These are phyloP conservation scores for Pseudogymnoascus sp. DNA, from an alignment of 2,329 filamentous ascomycete species.

Conservation along the genomic window DNA sequence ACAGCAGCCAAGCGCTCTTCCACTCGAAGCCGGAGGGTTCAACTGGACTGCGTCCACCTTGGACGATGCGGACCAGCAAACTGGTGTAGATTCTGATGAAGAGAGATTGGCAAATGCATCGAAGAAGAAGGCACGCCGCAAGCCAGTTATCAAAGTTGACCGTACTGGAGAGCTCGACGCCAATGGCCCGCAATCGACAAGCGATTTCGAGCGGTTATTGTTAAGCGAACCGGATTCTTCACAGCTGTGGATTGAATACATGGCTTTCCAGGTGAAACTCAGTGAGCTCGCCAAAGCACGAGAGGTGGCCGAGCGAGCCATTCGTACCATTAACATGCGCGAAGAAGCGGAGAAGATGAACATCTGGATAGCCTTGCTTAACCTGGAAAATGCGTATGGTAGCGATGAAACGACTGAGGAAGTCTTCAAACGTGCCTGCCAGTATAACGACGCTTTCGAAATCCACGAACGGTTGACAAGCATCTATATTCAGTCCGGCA, in stretches of 20 bases:
- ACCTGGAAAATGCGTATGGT: constrained; percentile 87
- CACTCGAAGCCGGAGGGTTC: constrained; percentile 68
- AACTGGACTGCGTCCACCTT: constrained; percentile 75
- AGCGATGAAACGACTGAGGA: constrained; percentile 74
- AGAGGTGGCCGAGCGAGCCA: constrained; percentile 80
- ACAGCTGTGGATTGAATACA: constrained; percentile 89
- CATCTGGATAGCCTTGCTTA: constrained; percentile 89
- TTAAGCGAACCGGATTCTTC: constrained; percentile 92
- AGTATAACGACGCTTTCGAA: constrained; percentile 87
- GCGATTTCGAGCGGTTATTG: constrained; percentile 88
- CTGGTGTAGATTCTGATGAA: constrained; percentile 38
- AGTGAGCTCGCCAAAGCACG: constrained; percentile 83
- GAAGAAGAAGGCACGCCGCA: constrained; percentile 69
- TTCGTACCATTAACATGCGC: constrained; percentile 82
- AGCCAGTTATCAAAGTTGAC: constrained; percentile 74
- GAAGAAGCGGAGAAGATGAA: constrained; percentile 92
- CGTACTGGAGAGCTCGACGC: constrained; percentile 85
- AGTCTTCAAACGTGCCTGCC: constrained; percentile 84
- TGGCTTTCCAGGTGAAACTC: constrained; percentile 95
- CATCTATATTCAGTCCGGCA: constrained; percentile 90
- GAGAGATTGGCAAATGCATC: constrained; percentile 30
- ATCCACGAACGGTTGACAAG: constrained; percentile 83
- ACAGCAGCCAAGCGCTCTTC: constrained; percentile 31
- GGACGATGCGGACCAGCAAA: constrained; percentile 38
- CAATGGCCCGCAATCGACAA: constrained; percentile 78